These are phyloP conservation scores for Pseudocercospora pini-densiflorae DNA, from an alignment of 2,329 filamentous ascomycete species.

Conservation along the genomic window DNA sequence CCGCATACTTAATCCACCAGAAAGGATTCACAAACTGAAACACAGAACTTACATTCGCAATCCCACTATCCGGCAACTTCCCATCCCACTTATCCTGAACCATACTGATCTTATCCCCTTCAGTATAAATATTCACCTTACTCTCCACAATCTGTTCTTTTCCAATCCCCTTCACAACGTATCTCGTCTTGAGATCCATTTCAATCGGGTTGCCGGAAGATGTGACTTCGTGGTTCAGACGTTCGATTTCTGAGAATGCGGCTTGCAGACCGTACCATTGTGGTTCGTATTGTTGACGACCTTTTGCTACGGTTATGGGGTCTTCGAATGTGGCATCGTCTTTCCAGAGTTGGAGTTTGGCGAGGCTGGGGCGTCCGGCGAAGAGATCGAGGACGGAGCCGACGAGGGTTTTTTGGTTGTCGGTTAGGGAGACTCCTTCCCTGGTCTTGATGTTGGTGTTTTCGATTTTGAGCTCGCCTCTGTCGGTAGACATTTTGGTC, in stretches of 20 bases:
- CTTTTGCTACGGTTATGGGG: conserved; percentile 61
- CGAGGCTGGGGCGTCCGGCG: conserved; percentile 61
- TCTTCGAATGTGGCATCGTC: conserved; percentile 63
- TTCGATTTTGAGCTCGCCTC: conserved; percentile 53
- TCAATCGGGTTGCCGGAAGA: conserved; percentile 63
- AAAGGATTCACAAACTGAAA: conserved; percentile 43
- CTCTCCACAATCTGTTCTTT: conserved; percentile 57
- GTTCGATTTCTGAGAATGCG: conserved; percentile 63
- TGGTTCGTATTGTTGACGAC: conserved; percentile 57
- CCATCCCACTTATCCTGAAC: conserved; percentile 62
- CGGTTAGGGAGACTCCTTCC: conserved; percentile 55
- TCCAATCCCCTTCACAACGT: conserved; percentile 58
- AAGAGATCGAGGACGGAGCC: conserved; percentile 67
- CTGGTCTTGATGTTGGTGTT: conserved; percentile 60
- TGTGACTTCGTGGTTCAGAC: conserved; percentile 59
- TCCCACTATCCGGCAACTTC: conserved; percentile 54
- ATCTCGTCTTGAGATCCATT: conserved; percentile 58
- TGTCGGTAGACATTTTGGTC: conserved; percentile 32
- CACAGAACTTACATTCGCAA: conserved; percentile 59
- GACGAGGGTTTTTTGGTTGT: conserved; percentile 59
- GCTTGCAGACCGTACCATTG: conserved; percentile 65
- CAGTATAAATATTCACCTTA: conserved; percentile 53
- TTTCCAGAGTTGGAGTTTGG: conserved; percentile 64
- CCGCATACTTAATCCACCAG: conserved; percentile 46
- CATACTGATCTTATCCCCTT: conserved; percentile 53